Conservation (phyloP, 73 alveolate genomes). For the Breviolum minutum region DNA sequence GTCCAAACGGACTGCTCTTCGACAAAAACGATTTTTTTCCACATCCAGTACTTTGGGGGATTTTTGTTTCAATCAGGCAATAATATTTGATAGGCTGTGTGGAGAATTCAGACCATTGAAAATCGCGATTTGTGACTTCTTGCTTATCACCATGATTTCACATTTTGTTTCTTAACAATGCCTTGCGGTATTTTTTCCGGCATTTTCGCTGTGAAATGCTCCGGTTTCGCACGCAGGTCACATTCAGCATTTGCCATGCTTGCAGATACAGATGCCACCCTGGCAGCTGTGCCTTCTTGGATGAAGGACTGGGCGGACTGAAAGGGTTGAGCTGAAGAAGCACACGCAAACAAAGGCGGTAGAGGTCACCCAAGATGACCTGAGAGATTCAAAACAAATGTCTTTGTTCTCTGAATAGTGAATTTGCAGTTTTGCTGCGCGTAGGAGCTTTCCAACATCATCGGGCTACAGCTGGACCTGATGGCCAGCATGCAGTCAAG, state of each 20-base stretch:
- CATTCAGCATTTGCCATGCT: too few species aligned
- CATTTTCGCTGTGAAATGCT: neutral
- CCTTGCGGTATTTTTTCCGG: neutral
- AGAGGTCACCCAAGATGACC: neutral
- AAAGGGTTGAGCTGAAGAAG: too few species aligned
- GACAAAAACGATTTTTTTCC: too few species aligned
- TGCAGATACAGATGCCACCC: neutral
- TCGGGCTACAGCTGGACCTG: neutral
- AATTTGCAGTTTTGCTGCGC: neutral
- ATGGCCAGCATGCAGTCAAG: neutral
- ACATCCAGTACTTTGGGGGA: too few species aligned
- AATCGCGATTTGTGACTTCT: too few species aligned
- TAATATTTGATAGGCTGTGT: too few species aligned
- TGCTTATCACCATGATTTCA: neutral
- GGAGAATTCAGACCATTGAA: too few species aligned
- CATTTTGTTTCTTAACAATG: neutral
- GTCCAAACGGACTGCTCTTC: too few species aligned
- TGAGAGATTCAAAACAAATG: neutral
- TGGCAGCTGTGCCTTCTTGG: neutral
- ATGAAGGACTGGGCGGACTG: neutral
- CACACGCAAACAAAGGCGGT: too few species aligned
- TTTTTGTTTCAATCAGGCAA: too few species aligned
- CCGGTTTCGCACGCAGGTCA: too few species aligned
- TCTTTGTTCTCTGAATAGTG: neutral
- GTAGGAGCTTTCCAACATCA: slow-evolving; percentile 17